phyloP scores from a whole-genome alignment of 2,329 filamentous ascomycete genomes.

The Fusarium avenaceum region DNA sequence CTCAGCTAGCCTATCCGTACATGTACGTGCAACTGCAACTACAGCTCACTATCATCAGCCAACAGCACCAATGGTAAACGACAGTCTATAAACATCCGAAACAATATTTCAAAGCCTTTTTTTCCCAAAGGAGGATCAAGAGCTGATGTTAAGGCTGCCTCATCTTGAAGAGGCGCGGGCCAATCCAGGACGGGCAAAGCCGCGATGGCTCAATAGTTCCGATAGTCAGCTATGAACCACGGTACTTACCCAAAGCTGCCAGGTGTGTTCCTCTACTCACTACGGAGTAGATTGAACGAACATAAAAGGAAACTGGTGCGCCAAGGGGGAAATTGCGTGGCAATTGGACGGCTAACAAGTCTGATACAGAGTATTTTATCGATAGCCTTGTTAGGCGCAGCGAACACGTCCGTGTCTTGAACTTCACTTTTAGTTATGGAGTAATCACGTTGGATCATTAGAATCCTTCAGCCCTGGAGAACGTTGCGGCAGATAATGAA shows the following conservation, averaged over 20 bases:
- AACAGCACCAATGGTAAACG: slow-evolving; percentile 5
- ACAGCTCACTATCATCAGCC: neutral
- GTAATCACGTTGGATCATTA: neutral
- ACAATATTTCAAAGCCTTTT: slow-evolving; percentile 30
- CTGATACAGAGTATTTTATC: neutral
- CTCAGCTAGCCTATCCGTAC: slow-evolving; percentile 38
- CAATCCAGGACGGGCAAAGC: slow-evolving; percentile 36
- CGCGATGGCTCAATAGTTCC: slow-evolving; percentile 26
- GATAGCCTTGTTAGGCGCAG: slow-evolving; percentile 12
- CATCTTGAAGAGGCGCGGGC: slow-evolving; percentile 31
- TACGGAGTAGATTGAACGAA: neutral
- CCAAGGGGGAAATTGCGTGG: slow-evolving; percentile 42
- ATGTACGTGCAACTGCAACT: slow-evolving; percentile 14
- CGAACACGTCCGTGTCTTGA: neutral
- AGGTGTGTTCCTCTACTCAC: slow-evolving; percentile 1
- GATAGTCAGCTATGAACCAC: slow-evolving; percentile 13
- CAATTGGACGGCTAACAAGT: slow-evolving; percentile 19
- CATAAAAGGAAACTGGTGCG: slow-evolving; percentile 15
- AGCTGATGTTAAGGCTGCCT: slow-evolving; percentile 27
- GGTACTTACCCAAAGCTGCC: slow-evolving; percentile 9
- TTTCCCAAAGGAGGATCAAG: slow-evolving; percentile 12
- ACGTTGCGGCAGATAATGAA: slow-evolving; percentile 18
- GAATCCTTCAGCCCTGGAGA: slow-evolving; percentile 23
- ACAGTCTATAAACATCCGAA: slow-evolving; percentile 23
- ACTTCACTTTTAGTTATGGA: neutral